phyloP scores from a whole-genome alignment of 225 moss, liverwort and hornwort genomes.

The Pseudisothecium myosuroides region DNA sequence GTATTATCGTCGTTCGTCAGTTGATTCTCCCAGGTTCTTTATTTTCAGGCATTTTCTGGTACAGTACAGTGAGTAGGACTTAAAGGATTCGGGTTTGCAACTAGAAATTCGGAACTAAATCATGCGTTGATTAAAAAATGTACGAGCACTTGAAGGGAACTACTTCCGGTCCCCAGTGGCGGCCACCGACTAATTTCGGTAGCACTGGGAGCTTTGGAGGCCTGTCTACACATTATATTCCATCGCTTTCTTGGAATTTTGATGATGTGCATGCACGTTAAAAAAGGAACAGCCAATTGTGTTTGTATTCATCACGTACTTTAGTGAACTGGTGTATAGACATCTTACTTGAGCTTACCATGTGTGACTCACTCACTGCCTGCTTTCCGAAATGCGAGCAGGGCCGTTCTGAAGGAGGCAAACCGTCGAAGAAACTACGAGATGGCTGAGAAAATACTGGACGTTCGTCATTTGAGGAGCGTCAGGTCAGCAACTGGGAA shows the following conservation, averaged over 20 bases:
- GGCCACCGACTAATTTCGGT: no score
- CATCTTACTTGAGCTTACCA: not conserved
- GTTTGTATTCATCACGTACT: not conserved
- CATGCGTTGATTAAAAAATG: no score
- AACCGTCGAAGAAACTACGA: not conserved
- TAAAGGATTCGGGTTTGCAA: no score
- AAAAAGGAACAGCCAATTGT: no score
- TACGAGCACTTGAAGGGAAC: no score
- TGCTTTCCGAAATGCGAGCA: not conserved
- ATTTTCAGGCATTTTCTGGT: not conserved
- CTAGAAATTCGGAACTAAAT: no score
- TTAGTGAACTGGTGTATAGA: not conserved
- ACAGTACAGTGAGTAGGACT: not conserved
- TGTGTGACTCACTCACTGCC: not conserved
- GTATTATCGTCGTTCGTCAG: no score
- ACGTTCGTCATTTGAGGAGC: not conserved
- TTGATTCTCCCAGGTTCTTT: no score
- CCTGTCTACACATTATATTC: no score
- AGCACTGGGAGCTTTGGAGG: no score
- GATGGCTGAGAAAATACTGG: not conserved
- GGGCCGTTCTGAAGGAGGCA: not conserved
- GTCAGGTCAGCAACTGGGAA: not conserved
- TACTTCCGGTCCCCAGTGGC: no score
- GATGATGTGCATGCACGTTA: not conserved
- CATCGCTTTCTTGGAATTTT: not conserved